Evolutionary conservation across 179 eudicot genomes (phyloP), one percentile per base, ranked within the genome.

Genomic region (Drosera spatulata): DNA sequence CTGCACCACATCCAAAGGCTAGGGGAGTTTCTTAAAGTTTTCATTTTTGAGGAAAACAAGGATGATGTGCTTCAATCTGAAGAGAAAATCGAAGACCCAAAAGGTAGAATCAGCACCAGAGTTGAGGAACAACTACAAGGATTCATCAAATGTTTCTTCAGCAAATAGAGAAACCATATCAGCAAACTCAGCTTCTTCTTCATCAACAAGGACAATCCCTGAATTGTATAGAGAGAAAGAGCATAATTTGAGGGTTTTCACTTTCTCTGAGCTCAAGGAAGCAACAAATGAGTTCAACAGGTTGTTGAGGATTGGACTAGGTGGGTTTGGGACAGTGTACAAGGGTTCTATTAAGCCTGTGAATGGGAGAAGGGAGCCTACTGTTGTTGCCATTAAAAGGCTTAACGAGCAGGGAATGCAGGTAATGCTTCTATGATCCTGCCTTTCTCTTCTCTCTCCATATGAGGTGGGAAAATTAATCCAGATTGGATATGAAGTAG

Each of bases 301-400:
- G 68, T 15, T 81, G 70, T 79, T 86, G 56, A 88, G 83, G 79
- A 82, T 88, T 73, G 94, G 96, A 9, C 87, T 85, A 63, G 96
- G 96, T 56, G 96, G 94, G 40, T 88, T 85, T 72, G 96, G 96
- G 42, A 70, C 81, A 69, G 96, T 88, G n/a, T 88, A 85, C 71
- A 88, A 83, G 55, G 96, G 94, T 22, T 70, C 80, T 10, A 66
- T 88, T 69, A 75, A 72, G 70, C 81, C 87, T 69, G 51, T 33
- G 15, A 76, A 68, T 56, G 87, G 81, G 0, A 67, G 63, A 50
- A 84, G 75, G 44, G 61, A 69, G 39, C 71, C 77, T 44, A 53
- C 39, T 64, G 68, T 67, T 48, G 94, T 81, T 70, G 94, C 96
- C 40, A 69, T 88, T 67, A 88, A 88, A 69, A 85, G 75, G 73